Evolutionary conservation across 768 basidiomycete genomes (phyloP), one percentile per base, ranked within the genome.

Genomic region (Gloeostereum incarnatum): DNA sequence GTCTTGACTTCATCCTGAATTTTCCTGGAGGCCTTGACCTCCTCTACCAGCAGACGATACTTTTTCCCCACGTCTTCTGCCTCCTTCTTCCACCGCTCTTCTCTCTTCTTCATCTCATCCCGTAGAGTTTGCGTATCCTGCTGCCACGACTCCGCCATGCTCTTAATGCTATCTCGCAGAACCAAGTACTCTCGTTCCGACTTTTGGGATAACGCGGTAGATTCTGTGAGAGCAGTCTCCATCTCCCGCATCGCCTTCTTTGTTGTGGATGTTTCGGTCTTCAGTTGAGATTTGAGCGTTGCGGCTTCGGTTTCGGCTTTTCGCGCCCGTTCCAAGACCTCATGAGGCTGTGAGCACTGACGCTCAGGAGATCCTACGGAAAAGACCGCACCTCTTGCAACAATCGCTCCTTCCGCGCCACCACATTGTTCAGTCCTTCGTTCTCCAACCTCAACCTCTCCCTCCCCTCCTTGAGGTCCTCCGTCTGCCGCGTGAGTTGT

Each of bases 391-490:
- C 84, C 67, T 93, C 90, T 59, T 92, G 90, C 44, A 90, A 58
- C 39, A 91, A 49, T 45, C 90, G 68, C 60, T 93, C 90, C 55
- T 92, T 92, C 42, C 90, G 68, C 20, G 86, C 75, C 17, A 93
- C 83, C 13, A 91, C 88, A 45, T 88, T 87, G 50, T 89, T 89
- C 47, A 92, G 56, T 2, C 82, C 83, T 53, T 92, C 90, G 49
- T 89, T 92, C 60, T 93, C 90, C 35, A 88, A 52, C 40, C 87
- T 59, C 45, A 91, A 58, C 34, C 90, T 66, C 56, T 93, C 90
- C 45, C 88, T 68, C 2, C 76, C 81, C 55, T 92, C 90, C 55
- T 90, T 91, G 54, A 91, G 55, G 56, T 93, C 90, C 55, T 92
- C 90, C 18, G 81, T 82, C 58, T 86, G 85, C 31, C 88, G 65